Conservation (phyloP, 2,329 filamentous ascomycete genomes). For the Diplocarpon mali region DNA sequence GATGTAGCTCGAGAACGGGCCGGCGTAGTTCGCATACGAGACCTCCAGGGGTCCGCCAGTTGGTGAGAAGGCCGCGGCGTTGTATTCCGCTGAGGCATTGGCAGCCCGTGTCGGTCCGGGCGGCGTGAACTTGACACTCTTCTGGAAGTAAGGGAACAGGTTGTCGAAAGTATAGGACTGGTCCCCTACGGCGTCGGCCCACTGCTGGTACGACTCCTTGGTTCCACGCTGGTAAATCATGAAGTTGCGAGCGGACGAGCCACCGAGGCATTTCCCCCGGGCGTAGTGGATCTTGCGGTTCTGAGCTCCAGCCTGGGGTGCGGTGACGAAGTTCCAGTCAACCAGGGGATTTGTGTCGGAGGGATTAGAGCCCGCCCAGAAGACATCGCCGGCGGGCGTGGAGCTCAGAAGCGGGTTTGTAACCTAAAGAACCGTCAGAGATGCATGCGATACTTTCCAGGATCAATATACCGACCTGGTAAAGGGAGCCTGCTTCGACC, state of each 20-base stretch:
- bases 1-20: slow-evolving; percentile 28
- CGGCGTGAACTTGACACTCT: slow-evolving; percentile 17
- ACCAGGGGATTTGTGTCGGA: slow-evolving; percentile 3
- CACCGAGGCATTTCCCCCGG: slow-evolving; percentile 29
- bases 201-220: slow-evolving; percentile 28
- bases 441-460: background rate
- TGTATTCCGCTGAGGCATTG: slow-evolving; percentile 13
- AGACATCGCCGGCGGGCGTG: slow-evolving; percentile 1
- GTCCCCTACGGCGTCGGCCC: slow-evolving; percentile 33
- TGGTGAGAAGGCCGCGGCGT: slow-evolving; percentile 22
- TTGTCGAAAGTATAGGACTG: slow-evolving; percentile 35
- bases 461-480: too few species aligned
- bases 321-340: slow-evolving; percentile 9
- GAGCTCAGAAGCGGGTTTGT: slow-evolving; percentile 5
- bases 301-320: slow-evolving; percentile 11
- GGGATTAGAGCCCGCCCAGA: background rate
- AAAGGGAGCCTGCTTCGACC: slow-evolving; percentile 8
- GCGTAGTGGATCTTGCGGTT: slow-evolving; percentile 16
- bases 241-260: slow-evolving; percentile 28
- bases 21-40: slow-evolving; percentile 31
- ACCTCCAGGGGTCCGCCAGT: slow-evolving; percentile 27
- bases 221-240: slow-evolving; percentile 19
- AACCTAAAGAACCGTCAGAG: background rate
- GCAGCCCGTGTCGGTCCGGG: slow-evolving; percentile 26
- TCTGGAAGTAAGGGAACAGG: slow-evolving; percentile 36